Base-by-base conservation (phyloP, 2,329 filamentous ascomycete species). In the Cladophialophora chaetospira region DNA sequence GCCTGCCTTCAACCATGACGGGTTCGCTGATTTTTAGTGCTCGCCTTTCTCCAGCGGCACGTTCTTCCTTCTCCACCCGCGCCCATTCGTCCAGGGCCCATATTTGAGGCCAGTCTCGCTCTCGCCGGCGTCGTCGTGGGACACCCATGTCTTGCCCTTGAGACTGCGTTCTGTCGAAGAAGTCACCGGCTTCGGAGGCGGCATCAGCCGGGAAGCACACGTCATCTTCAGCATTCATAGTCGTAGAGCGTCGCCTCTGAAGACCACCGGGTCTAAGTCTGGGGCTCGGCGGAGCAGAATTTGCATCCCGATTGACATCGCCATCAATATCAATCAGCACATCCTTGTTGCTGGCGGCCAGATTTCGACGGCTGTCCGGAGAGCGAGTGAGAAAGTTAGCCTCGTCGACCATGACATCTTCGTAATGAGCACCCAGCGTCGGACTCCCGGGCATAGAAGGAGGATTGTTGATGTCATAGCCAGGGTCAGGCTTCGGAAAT, bases 21-120 rank as follows among this genome's bases (percentile, higher is more conserved):
- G 94, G 94, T 70, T 99, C 94, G 4, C 88, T 95, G 63, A 97
- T 93, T 71, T 88, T 94, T 76, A 96, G 96, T 44, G 88, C 88
- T 26, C 61, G 53, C 2, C 91, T 85, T 36, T 90, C 84, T 53
- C 89, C 89, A 55, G 94, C 93, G 6, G 36, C 48, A 50, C 89
- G 83, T 56, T 87, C 87, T 69, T 96, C 91, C 72, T 96, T 96
- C 72, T 99, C 94, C 64, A 93, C 86, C 3, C 83, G 83, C 60
- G 88, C 91, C 92, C 92, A 99, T 62, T 96, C 89, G 57, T 97
- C 90, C 9, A 99, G 76, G 4, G 89, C 84, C 1, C 83, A 78
- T 13, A 97, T 76, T 70, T 97, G 91, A 0, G 94, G 94, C 91
- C 92, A 97, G 64, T 88, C 86, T 31, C 84, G 78, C 38, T 85